Percentiles rank a stretch among this genome's conserved stretches.
phyloP scores from a whole-genome alignment of 768 basidiomycete genomes.

The Macrolepiota fuliginosa region DNA sequence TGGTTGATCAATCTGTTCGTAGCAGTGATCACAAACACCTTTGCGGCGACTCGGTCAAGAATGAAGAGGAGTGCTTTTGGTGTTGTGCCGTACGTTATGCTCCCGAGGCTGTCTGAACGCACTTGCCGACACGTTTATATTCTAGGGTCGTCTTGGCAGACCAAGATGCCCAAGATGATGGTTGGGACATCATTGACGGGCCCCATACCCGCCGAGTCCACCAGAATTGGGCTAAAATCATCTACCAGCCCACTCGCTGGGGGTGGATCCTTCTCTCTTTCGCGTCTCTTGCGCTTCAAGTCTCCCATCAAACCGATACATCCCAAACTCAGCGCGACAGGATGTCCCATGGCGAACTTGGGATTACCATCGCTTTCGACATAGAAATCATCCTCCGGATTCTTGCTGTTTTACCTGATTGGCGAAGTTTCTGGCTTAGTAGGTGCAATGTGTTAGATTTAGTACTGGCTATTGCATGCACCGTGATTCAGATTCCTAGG shows the following conservation, averaged over 20 bases:
- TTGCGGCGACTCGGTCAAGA: slow-evolving; percentile 80
- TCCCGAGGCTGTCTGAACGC: not conserved
- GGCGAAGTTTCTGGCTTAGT: slow-evolving; percentile 71
- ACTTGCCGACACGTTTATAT: not conserved
- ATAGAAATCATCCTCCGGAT: slow-evolving; percentile 82
- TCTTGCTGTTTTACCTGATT: slow-evolving; percentile 71
- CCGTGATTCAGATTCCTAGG: slow-evolving; percentile 80
- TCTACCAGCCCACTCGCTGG: slow-evolving; percentile 61
- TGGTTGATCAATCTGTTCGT: slow-evolving; percentile 93
- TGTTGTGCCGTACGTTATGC: slow-evolving; percentile 56
- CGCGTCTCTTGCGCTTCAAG: slow-evolving; percentile 68
- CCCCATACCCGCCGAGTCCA: slow-evolving; percentile 29
- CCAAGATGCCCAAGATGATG: slow-evolving; percentile 62
- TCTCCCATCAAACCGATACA: slow-evolving; percentile 56
- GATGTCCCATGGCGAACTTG: slow-evolving; percentile 67
- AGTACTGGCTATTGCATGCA: slow-evolving; percentile 71
- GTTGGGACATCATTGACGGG: slow-evolving; percentile 48
- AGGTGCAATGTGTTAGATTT: slow-evolving; percentile 74
- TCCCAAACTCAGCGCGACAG: slow-evolving; percentile 40
- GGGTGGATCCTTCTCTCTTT: slow-evolving; percentile 78
- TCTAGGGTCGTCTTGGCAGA: slow-evolving; percentile 28
- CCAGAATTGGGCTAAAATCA: slow-evolving; percentile 46
- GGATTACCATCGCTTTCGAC: slow-evolving; percentile 81
- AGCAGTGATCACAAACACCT: slow-evolving; percentile 92
- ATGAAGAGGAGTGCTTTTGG: slow-evolving; percentile 93